phyloP scores from a whole-genome alignment of 164 flowering plant genomes.

The Protea cynaroides region DNA sequence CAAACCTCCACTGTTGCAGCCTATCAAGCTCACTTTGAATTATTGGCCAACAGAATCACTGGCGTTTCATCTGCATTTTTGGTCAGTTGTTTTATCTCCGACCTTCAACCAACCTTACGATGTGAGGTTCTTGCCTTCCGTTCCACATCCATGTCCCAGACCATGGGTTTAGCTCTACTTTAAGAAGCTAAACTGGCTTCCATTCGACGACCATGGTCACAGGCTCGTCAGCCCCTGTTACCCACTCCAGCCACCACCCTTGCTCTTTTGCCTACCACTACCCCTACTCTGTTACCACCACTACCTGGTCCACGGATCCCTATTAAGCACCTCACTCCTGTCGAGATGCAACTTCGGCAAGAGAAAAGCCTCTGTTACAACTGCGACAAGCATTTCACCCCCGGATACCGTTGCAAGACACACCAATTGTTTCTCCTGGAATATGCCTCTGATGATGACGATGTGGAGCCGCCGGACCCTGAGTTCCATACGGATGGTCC shows the following conservation, averaged over 20 bases:
- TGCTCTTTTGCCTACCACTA: too few relatives aligned
- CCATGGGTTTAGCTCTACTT: too few relatives aligned
- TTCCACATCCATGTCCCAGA: too few relatives aligned
- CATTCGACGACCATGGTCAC: neutral
- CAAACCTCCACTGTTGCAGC: neutral
- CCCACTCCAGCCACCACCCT: too few relatives aligned
- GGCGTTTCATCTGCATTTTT: too few relatives aligned
- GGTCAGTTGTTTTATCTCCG: too few relatives aligned
- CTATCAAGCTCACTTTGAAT: neutral
- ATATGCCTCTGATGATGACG: neutral
- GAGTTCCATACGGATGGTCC: neutral
- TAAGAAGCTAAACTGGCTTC: too few relatives aligned
- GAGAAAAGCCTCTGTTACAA: slow-evolving; percentile 3
- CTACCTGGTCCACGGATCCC: too few relatives aligned
- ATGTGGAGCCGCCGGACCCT: neutral
- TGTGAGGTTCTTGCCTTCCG: too few relatives aligned
- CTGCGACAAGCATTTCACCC: slow-evolving; percentile 4
- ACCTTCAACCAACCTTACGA: too few relatives aligned
- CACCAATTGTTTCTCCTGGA: neutral
- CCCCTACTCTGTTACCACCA: too few relatives aligned
- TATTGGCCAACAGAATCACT: neutral
- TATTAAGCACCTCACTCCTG: neutral
- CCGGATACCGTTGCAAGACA: neutral
- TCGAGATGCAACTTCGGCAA: neutral
- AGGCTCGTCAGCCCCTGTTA: too few relatives aligned